These are phyloP conservation scores for Nakaseomyces sp. DNA, from an alignment of 1,139 yeast species.

Conservation along the genomic window DNA sequence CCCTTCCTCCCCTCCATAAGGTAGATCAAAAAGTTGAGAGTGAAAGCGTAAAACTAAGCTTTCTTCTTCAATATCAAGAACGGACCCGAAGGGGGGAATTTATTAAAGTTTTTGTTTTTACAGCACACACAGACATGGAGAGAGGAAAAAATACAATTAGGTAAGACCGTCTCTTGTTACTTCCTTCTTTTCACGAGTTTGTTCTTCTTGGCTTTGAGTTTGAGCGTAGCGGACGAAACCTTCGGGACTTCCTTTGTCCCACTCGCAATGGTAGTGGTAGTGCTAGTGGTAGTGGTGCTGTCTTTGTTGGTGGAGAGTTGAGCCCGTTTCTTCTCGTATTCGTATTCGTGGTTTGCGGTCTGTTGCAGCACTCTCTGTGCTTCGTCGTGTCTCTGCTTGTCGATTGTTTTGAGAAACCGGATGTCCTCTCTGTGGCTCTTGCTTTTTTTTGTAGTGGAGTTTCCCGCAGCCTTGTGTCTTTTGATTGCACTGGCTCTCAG, in stretches of 20 bases:
- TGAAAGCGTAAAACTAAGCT: too few relatives aligned
- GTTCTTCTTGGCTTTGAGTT: constrained; percentile 5
- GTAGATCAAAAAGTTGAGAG: too few relatives aligned
- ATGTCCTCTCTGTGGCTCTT: constrained; percentile 15
- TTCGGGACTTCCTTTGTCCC: neutral
- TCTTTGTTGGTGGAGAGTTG: neutral
- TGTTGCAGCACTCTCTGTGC: neutral
- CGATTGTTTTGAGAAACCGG: constrained; percentile 4
- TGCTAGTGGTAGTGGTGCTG: neutral
- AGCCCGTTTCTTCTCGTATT: constrained; percentile 2
- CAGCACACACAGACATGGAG: too few relatives aligned
- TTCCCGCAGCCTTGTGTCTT: constrained; percentile 22
- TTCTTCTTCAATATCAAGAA: too few relatives aligned
- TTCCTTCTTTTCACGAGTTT: constrained; percentile 1
- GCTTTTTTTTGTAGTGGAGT: too few relatives aligned
- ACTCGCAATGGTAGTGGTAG: too few relatives aligned
- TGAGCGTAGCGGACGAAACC: constrained; percentile 3
- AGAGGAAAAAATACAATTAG: neutral
- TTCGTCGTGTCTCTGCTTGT: neutral
- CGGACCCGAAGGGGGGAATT: too few relatives aligned
- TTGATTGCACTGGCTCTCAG: constrained; percentile 24
- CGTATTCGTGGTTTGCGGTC: neutral
- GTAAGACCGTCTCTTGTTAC: constrained; percentile 5
- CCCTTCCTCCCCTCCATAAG: too few relatives aligned
- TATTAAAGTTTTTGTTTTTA: too few relatives aligned